Evolutionary conservation across 2,329 filamentous ascomycete genomes (phyloP).

Genomic region (Xylaria arbuscula): DNA sequence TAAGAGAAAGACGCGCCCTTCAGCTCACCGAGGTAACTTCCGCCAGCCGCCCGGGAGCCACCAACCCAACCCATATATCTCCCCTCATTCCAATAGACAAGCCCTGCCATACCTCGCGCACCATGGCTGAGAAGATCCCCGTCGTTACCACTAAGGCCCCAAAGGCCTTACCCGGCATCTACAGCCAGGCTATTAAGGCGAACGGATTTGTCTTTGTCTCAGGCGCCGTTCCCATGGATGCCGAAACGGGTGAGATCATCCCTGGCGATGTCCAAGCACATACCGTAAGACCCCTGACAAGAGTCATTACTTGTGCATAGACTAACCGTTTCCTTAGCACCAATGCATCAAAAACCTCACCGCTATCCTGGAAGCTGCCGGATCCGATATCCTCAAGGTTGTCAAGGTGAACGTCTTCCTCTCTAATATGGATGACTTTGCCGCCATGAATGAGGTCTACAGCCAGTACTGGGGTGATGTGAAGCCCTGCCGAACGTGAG

Average conservation of each 20-base stretch:
- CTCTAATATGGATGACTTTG: constrained; percentile 78
- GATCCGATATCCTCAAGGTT: constrained; percentile 71
- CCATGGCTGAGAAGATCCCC: constrained; percentile 52
- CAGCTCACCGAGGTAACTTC: neutral
- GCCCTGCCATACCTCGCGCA: constrained; percentile 12
- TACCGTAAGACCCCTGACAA: constrained; percentile 58
- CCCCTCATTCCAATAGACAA: constrained; percentile 22
- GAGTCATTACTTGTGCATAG: neutral
- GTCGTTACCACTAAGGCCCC: constrained; percentile 56
- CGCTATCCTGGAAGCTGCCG: constrained; percentile 75
- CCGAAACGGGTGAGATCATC: constrained; percentile 66
- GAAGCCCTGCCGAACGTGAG: constrained; percentile 59
- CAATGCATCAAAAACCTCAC: constrained; percentile 77
- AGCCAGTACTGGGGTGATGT: constrained; percentile 72
- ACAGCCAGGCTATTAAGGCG: constrained; percentile 71
- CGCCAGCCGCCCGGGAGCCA: neutral
- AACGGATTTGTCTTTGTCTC: constrained; percentile 77
- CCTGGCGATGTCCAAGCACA: constrained; percentile 73
- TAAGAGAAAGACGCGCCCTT: neutral
- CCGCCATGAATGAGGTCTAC: constrained; percentile 79
- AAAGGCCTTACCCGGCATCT: constrained; percentile 55
- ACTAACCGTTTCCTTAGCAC: constrained; percentile 51
- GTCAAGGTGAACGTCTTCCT: constrained; percentile 81
- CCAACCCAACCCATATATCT: neutral
- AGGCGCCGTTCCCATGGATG: constrained; percentile 76